These are phyloP conservation scores for Auricularia auricula-judae DNA, from an alignment of 768 basidiomycete genomes.

Conservation along the genomic window DNA sequence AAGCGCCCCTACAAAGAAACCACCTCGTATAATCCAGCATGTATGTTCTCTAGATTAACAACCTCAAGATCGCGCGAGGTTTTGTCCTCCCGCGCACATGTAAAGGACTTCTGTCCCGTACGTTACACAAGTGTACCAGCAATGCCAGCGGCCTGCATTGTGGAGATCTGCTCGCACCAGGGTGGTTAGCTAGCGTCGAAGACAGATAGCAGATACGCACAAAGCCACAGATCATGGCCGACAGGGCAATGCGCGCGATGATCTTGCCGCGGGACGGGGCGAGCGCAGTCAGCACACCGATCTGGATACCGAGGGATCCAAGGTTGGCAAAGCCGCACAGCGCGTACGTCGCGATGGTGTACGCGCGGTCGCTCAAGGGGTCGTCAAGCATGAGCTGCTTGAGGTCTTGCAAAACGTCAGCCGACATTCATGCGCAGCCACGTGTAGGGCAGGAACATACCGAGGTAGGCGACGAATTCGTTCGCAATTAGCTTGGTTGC, in stretches of 20 bases:
- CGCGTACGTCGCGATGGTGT: constrained; percentile 75
- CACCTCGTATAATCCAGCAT: too few relatives aligned
- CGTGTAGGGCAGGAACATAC: constrained; percentile 13
- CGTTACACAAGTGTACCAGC: constrained; percentile 29
- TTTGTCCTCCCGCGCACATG: too few relatives aligned
- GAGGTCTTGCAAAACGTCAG: constrained; percentile 31
- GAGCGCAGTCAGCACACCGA: constrained; percentile 60
- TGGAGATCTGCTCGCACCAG: constrained; percentile 15
- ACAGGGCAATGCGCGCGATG: constrained; percentile 59
- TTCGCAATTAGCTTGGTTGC: constrained; percentile 83
- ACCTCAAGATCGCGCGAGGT: too few relatives aligned
- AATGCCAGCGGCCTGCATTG: constrained; percentile 48
- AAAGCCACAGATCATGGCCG: constrained; percentile 64
- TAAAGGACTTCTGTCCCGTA: too few relatives aligned
- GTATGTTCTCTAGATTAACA: too few relatives aligned
- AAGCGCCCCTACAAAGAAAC: too few relatives aligned
- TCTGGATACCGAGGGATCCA: constrained; percentile 77
- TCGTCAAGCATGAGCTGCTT: constrained; percentile 34
- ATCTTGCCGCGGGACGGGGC: constrained; percentile 58
- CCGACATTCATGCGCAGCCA: background rate
- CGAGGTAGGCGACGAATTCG: constrained; percentile 69
- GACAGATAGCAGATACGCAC: constrained; percentile 16
- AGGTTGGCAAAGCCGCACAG: constrained; percentile 89
- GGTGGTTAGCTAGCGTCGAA: background rate
- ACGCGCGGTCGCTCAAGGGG: constrained; percentile 62